Evolutionary conservation across 352 stramenopile species (phyloP), one percentile per base, ranked within the genome.

Genomic region (Aphanomyces astaci): DNA sequence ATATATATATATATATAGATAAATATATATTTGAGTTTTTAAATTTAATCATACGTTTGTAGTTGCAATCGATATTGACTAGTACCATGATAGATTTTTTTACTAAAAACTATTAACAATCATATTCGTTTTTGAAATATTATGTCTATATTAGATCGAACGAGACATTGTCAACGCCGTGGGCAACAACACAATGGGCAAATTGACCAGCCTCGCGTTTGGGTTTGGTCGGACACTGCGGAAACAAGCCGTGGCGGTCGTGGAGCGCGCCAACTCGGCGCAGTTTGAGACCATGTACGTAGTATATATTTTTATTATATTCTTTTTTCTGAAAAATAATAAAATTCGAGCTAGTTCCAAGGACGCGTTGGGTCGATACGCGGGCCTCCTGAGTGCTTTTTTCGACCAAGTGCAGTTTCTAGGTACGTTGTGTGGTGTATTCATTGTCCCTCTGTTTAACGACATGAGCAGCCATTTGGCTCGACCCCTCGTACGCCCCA

Each of bases 171-270:
- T 49, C n/a, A 68, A 68, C 32, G 62, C 62, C 25, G 40, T 68
- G 3, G 62, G 62, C 4, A 52, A 48, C 56, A 65, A 51, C 31
- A 48, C 62, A 1, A 86, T 92, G 33, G 81, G 81, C 49, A 90
- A 92, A 53, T 70, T 93, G 31, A 92, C 83, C 10, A 90, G 87
- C 64, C 59, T 93, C n/a, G 85, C 85, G 0, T 86, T 86, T 63
- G 85, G 85, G 0, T 93, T 93, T 62, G 85, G 85, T 4, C 77
- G 83, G 19, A 91, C 91, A 81, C 81, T 93, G 48, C 91, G 91
- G 71, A 93, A 91, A 52, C 85, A 93, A 71, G 83, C 85, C 5
- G 88, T 91, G 49, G 83, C 85, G 31, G 85, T 82, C 7, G 85
- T 93, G 17, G 85, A 93, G 70, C 82, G 85, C 11, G 62, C 62